These are phyloP conservation scores for Epicoccum sorghinum DNA, from an alignment of 2,329 filamentous ascomycete genomes.

Conservation along the genomic window DNA sequence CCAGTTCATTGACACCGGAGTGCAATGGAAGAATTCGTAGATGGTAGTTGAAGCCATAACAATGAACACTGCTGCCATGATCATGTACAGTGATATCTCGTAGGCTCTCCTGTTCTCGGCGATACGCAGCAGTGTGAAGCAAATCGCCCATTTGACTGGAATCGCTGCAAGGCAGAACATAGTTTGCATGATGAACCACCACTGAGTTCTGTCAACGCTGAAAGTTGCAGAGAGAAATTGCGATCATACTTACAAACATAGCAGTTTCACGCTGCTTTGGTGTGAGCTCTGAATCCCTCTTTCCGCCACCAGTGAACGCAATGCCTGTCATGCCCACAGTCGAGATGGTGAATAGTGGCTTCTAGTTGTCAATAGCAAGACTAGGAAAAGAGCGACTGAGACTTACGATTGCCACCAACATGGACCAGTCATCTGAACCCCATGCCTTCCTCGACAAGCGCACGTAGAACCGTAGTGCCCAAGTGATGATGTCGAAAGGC, in stretches of 20 bases:
- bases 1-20: constrained; percentile 29
- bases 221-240: background rate
- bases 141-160: constrained; percentile 43
- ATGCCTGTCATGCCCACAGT: constrained; percentile 20
- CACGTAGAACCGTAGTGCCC: constrained; percentile 21
- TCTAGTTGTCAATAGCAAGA: background rate
- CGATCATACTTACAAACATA: constrained; percentile 19
- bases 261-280: constrained; percentile 12
- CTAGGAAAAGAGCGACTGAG: background rate
- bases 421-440: constrained; percentile 41
- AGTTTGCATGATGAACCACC: constrained; percentile 25
- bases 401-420: constrained; percentile 25
- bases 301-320: constrained; percentile 20
- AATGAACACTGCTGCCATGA: constrained; percentile 33
- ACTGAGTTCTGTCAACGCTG: constrained; percentile 1
- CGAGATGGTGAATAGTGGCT: constrained; percentile 19
- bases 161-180: constrained; percentile 21
- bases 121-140: constrained; percentile 43
- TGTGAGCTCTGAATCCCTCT: constrained; percentile 11
- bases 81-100: constrained; percentile 30
- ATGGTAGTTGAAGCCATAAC: constrained; percentile 43
- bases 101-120: constrained; percentile 36
- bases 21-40: constrained; percentile 37
- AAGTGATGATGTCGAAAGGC: constrained; percentile 19
- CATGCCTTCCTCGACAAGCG: constrained; percentile 27